Conservation (phyloP, 768 basidiomycete genomes). For the Saitozyma podzolica region DNA sequence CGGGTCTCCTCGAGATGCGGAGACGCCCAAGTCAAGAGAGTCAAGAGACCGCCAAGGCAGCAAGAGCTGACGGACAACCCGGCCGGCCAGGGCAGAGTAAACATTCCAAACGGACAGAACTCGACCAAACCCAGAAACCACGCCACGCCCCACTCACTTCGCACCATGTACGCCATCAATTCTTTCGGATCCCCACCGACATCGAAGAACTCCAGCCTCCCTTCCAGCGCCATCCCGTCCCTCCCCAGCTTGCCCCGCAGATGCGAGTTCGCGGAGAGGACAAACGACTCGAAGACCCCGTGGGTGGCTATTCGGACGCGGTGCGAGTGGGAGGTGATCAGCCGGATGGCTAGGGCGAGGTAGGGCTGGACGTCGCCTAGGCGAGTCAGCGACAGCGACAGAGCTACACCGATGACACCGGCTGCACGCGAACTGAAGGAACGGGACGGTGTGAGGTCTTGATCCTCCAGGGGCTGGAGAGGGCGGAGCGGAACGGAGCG, state of each 20-base stretch:
- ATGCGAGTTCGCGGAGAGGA: conserved; percentile 51
- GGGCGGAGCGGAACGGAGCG: too few species aligned
- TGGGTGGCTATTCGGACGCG: conserved; percentile 64
- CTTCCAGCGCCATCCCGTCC: conserved; percentile 37
- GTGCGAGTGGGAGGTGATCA: conserved; percentile 58
- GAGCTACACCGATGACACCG: neutral
- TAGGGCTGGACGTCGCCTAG: conserved; percentile 66
- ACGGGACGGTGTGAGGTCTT: neutral
- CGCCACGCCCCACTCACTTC: conserved; percentile 57
- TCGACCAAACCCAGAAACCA: too few species aligned
- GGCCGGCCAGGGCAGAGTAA: neutral
- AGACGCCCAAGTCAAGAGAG: too few species aligned
- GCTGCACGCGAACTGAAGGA: neutral
- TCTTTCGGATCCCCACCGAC: conserved; percentile 65
- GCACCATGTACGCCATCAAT: conserved; percentile 69
- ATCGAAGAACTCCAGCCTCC: conserved; percentile 59
- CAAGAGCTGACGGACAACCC: too few species aligned
- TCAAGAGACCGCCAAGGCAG: too few species aligned
- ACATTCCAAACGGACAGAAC: neutral
- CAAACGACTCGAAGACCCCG: conserved; percentile 59
- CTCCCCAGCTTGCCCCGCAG: conserved; percentile 14
- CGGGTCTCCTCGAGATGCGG: too few species aligned
- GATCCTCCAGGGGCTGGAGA: too few species aligned
- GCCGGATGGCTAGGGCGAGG: conserved; percentile 58
- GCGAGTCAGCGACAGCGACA: neutral